Evolutionary conservation across 1,284 basidiomycete genomes (phyloP).

Genomic region (Cutaneotrichosporon sp.): DNA sequence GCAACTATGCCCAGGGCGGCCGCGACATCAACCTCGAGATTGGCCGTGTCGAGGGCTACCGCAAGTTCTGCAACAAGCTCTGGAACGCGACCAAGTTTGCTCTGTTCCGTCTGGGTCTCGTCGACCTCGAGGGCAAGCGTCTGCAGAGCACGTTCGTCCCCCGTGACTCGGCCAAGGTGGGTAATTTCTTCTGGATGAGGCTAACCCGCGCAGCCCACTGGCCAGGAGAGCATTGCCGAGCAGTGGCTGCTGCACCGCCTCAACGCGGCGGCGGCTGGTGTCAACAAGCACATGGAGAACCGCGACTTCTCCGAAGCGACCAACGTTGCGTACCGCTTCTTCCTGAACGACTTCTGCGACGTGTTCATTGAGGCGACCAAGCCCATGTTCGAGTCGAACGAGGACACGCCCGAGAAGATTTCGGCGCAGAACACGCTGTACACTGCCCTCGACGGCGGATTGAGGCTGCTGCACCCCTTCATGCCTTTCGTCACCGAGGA

Average conservation of each 20-base stretch:
- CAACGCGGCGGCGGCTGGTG: conserved; percentile 69
- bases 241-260: conserved; percentile 94
- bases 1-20: conserved; percentile 84
- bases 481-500: conserved; percentile 99
- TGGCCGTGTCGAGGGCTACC: conserved; percentile 93
- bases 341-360: conserved; percentile 97
- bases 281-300: conserved; percentile 70
- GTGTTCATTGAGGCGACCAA: conserved; percentile 99
- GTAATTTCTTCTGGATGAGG: neutral
- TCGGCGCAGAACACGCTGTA: conserved; percentile 96
- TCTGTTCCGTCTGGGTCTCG: conserved; percentile 78
- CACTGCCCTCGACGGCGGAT: conserved; percentile 84
- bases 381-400: conserved; percentile 80
- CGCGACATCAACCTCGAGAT: conserved; percentile 95
- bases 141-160: conserved; percentile 65
- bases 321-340: conserved; percentile 82
- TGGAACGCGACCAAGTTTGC: conserved; percentile 99
- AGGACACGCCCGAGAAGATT: conserved; percentile 57
- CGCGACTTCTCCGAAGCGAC: conserved; percentile 94
- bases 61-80: conserved; percentile 99
- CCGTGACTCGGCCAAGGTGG: conserved; percentile 54
- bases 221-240: conserved; percentile 86
- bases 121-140: conserved; percentile 45
- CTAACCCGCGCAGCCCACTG: conserved; percentile 59
- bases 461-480: conserved; percentile 90